Conservation (phyloP, 805 yeast species). For the Dipodascus geniculatus region DNA sequence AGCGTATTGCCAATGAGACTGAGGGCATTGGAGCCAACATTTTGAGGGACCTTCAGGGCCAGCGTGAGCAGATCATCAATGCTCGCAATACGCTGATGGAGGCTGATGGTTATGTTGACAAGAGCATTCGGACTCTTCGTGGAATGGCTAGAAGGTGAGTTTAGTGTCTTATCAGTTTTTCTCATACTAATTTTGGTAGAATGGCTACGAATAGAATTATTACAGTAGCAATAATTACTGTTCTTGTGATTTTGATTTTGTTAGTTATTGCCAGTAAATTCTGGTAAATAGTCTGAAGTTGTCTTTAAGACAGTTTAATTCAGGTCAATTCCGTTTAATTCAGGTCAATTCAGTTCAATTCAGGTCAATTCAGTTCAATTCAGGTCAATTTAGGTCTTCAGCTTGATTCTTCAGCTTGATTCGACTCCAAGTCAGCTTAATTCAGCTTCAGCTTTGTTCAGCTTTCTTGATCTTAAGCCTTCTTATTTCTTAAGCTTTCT, state of each 20-base stretch:
- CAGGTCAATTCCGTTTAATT: no score
- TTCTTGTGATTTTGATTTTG: constrained; percentile 67
- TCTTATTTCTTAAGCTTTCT: no score
- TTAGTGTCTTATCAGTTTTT: neutral
- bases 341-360: no score
- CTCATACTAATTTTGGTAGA: no score
- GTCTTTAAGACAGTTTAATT: no score
- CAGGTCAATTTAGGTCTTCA: no score
- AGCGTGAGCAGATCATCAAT: constrained; percentile 82
- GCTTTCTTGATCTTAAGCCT: no score
- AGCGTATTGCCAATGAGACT: constrained; percentile 84
- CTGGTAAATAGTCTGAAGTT: constrained; percentile 29
- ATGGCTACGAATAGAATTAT: constrained; percentile 84
- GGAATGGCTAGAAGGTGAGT: constrained; percentile 63
- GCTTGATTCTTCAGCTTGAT: no score
- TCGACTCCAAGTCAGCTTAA: no score
- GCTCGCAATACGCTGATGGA: constrained; percentile 77
- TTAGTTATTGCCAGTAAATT: constrained; percentile 78
- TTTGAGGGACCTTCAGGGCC: constrained; percentile 77
- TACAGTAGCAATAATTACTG: constrained; percentile 84
- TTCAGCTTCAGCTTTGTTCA: no score
- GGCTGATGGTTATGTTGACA: constrained; percentile 89
- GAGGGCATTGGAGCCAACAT: constrained; percentile 87
- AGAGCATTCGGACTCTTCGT: constrained; percentile 72
- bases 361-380: no score